These are phyloP conservation scores for Alisma plantagoaquatica DNA, from an alignment of 106 monocot genomes.

Conservation along the genomic window DNA sequence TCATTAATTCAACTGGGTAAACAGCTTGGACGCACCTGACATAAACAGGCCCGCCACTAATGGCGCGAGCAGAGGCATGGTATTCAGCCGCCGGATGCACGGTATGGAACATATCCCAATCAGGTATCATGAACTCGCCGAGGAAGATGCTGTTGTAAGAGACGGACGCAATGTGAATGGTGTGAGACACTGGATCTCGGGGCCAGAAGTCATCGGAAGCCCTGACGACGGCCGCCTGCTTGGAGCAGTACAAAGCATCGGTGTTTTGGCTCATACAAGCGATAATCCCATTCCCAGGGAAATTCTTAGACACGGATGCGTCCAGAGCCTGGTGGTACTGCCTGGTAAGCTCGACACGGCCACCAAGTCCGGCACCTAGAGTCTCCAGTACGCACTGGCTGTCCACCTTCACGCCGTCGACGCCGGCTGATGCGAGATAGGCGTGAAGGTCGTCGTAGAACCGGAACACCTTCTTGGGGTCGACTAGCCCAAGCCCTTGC, in stretches of 20 bases:
- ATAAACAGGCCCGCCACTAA: conserved; percentile 93
- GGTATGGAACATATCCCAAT: conserved; percentile 99
- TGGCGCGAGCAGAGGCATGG: conserved; percentile 85
- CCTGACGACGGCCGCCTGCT: conserved; percentile 79
- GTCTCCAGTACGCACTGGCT: conserved; percentile 88
- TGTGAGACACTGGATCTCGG: conserved; percentile 83
- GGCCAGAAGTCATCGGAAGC: conserved; percentile 98
- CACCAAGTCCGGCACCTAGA: conserved; percentile 66
- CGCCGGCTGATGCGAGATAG: conserved; percentile 54
- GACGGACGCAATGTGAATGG: conserved; percentile 91
- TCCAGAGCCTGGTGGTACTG: conserved; percentile 84
- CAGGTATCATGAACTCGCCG: conserved; percentile 94
- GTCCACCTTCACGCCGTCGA: conserved; percentile 96
- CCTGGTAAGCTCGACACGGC: conserved; percentile 54
- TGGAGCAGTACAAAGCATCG: conserved; percentile 76
- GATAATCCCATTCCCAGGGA: conserved; percentile 78
- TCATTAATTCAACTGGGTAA: background rate
- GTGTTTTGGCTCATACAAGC: conserved; percentile 96
- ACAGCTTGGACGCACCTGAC: conserved; percentile 43
- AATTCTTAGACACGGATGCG: conserved; percentile 71
- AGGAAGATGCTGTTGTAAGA: conserved; percentile 89
- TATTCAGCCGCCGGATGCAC: conserved; percentile 88
- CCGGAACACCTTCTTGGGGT: conserved; percentile 47
- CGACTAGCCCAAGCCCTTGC: conserved; percentile 73
- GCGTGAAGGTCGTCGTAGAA: conserved; percentile 80